phyloP scores from a whole-genome alignment of 306 rosid genomes.

The Pueraria montana region DNA sequence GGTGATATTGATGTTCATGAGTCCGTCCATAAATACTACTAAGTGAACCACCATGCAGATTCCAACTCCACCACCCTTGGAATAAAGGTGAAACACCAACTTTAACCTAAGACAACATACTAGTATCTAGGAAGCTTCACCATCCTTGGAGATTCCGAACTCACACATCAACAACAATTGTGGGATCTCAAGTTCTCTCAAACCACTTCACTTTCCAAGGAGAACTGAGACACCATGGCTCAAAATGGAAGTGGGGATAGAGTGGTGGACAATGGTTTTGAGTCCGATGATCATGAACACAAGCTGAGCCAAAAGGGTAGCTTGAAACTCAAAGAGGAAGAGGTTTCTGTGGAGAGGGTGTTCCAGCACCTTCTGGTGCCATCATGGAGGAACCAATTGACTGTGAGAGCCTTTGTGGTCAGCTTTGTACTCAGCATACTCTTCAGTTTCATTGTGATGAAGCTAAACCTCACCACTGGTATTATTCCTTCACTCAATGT shows the following conservation, averaged over 20 bases:
- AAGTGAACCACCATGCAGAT: constrained; percentile 10
- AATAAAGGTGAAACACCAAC: constrained; percentile 5
- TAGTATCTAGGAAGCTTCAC: neutral
- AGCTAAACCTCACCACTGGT: constrained; percentile 67
- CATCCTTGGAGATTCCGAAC: constrained; percentile 42
- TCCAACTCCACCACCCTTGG: constrained; percentile 7
- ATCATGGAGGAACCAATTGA: constrained; percentile 63
- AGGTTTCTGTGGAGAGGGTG: constrained; percentile 56
- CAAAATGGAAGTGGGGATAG: constrained; percentile 42
- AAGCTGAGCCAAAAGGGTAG: constrained; percentile 1
- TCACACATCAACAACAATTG: neutral
- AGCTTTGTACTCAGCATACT: constrained; percentile 58
- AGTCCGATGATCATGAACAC: constrained; percentile 32
- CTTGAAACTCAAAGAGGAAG: constrained; percentile 38
- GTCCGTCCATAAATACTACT: constrained; percentile 11
- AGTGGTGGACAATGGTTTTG: constrained; percentile 31
- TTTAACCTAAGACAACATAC: neutral
- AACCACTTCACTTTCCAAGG: neutral
- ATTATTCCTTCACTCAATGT: constrained; percentile 70
- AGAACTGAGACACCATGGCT: constrained; percentile 41
- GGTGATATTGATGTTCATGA: constrained; percentile 23
- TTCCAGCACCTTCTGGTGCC: constrained; percentile 59
- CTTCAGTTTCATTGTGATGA: constrained; percentile 67
- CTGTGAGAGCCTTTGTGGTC: constrained; percentile 64
- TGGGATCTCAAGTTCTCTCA: constrained; percentile 34